Percentiles rank a stretch among this genome's conserved stretches.
Evolutionary conservation across 805 yeast genomes (phyloP).

Genomic region (Ogataea angusta): DNA sequence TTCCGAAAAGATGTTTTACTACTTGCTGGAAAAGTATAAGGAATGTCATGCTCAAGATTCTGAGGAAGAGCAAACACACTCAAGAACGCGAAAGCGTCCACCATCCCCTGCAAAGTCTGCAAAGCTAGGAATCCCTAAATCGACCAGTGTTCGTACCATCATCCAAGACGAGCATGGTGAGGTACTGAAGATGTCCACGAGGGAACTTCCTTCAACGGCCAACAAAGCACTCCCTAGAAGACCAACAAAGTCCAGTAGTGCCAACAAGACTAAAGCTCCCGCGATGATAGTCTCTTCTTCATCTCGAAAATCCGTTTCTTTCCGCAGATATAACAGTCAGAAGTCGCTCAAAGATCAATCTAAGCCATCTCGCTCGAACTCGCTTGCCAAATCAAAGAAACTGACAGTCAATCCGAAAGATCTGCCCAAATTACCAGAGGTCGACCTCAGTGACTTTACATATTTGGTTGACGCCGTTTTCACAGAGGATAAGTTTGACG

Average conservation of each 20-base stretch:
- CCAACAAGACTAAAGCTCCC: slow-evolving; percentile 22
- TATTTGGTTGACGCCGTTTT: slow-evolving; percentile 33
- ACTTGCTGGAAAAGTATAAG: slow-evolving; percentile 33
- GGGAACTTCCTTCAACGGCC: slow-evolving; percentile 28
- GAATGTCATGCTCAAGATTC: slow-evolving; percentile 24
- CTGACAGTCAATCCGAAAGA: slow-evolving; percentile 24
- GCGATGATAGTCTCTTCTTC: slow-evolving; percentile 46
- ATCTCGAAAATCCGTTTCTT: slow-evolving; percentile 47
- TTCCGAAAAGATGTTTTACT: slow-evolving; percentile 37
- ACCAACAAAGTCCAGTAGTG: slow-evolving; percentile 11
- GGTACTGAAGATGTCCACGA: slow-evolving; percentile 27
- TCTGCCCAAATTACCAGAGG: slow-evolving; percentile 28
- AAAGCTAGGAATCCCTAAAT: slow-evolving; percentile 23
- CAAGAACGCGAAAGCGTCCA: slow-evolving; percentile 7
- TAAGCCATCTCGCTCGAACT: neutral
- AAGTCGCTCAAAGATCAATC: slow-evolving; percentile 5
- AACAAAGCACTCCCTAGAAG: slow-evolving; percentile 27
- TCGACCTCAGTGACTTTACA: slow-evolving; percentile 28
- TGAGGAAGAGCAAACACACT: neutral
- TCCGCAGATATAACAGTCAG: slow-evolving; percentile 26
- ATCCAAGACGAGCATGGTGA: slow-evolving; percentile 35
- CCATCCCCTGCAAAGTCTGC: slow-evolving; percentile 11
- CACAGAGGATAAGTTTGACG: slow-evolving; percentile 10
- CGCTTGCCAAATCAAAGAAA: slow-evolving; percentile 1
- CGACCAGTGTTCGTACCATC: slow-evolving; percentile 32